Evolutionary conservation across 345 rosid genomes (phyloP).

Genomic region (Corymbia maculata): DNA sequence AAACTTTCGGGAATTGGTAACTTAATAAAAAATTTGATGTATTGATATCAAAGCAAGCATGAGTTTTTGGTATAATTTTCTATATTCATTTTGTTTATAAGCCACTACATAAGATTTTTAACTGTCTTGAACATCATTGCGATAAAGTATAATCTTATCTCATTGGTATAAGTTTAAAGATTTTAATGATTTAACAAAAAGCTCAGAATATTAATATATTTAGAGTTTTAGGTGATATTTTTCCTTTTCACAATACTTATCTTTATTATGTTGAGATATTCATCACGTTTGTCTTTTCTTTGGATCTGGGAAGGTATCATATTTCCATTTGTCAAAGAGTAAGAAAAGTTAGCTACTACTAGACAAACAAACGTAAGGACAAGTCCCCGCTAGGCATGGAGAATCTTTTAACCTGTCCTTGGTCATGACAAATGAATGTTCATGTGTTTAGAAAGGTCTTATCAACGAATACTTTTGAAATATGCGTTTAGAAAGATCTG

Average conservation of each 20-base stretch:
- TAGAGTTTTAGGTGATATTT: too few relatives aligned
- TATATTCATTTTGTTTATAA: too few relatives aligned
- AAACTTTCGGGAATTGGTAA: neutral
- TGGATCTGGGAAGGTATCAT: neutral
- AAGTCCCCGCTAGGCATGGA: neutral
- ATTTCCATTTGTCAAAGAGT: neutral
- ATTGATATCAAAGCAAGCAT: neutral
- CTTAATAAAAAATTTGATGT: neutral
- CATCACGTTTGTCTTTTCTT: neutral
- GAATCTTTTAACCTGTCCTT: neutral
- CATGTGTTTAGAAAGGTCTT: neutral
- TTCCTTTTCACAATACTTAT: too few relatives aligned
- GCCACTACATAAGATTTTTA: too few relatives aligned
- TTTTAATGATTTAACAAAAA: too few relatives aligned
- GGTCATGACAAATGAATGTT: neutral
- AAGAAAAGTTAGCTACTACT: neutral
- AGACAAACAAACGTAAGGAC: neutral
- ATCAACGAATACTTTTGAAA: neutral
- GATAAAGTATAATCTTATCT: too few relatives aligned
- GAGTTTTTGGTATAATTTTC: too few relatives aligned
- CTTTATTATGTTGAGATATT: too few relatives aligned
- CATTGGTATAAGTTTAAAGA: too few relatives aligned
- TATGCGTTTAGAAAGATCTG: too few relatives aligned
- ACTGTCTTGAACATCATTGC: too few relatives aligned
- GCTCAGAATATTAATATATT: too few relatives aligned